Evolutionary conservation across 2,329 filamentous ascomycete genomes (phyloP), one percentile per base, ranked within the genome.

Genomic region (Talaromyces atroroseus): DNA sequence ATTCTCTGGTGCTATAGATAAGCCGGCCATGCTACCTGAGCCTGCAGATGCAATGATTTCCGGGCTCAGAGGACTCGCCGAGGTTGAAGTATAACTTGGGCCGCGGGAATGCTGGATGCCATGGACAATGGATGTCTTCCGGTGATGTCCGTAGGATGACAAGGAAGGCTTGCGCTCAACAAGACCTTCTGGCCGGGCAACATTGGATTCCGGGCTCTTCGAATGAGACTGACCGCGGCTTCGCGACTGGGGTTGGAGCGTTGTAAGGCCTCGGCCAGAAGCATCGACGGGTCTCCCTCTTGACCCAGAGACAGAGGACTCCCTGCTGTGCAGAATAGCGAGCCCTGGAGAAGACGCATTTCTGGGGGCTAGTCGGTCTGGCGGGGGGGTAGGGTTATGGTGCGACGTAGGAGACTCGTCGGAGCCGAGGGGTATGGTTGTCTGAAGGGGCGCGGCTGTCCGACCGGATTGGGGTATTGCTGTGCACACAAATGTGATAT

Each of bases 101-200:
- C 95, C 95, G 74, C 92, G 78, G 56, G 82, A 88, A 74, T 99
- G 94, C 71, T 96, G 92, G 63, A 95, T 73, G 54, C 94, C 92
- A 83, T 97, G 90, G 57, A 97, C 92, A 65, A 97, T 96, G 49
- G 92, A 97, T 0, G 92, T 95, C 76, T 99, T 91, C 55, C 94
- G 87, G 74, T 97, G 91, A 72, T 99, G 92, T 58, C 89, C 90
- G 78, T 97, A 87, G 16, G 80, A 81, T 58, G 73, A 74, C n/a
- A 59, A 42, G 6, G 73, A 76, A 36, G 74, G 72, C 53, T 70
- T 66, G 59, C 73, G 67, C 64, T 77, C 74, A 58, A 75, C 62
- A 60, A 65, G 68, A 60, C 65, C 59, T 40, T 63, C 65, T 32
- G 72, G 68, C 24, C 73, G 71, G 48, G 59, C 64, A 52, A 66